Evolutionary conservation across 495 filamentous ascomycete genomes (phyloP).

Genomic region (Daldinia caldariorum): DNA sequence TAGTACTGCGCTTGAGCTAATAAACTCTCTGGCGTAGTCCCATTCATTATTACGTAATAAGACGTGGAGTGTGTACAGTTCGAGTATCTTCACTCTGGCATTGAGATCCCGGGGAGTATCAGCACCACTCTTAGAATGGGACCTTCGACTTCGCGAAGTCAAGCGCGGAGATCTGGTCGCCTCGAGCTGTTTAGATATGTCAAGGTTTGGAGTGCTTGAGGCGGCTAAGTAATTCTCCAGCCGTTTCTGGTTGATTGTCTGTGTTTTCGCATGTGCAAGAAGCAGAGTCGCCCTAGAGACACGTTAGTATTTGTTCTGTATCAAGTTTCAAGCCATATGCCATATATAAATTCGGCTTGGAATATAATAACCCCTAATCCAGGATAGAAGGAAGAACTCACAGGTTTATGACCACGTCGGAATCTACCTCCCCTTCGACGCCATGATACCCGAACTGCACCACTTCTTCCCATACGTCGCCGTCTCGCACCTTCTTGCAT

Average conservation of each 20-base stretch:
- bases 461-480: conserved; percentile 91
- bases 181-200: conserved; percentile 68
- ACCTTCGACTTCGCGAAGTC: conserved; percentile 45
- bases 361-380: not conserved
- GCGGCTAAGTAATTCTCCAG: conserved; percentile 92
- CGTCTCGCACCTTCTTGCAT: conserved; percentile 81
- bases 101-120: conserved; percentile 80
- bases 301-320: conserved; percentile 14
- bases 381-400: conserved; percentile 52
- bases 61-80: conserved; percentile 93
- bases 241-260: conserved; percentile 82
- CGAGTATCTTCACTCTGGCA: conserved; percentile 84
- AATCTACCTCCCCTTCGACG: conserved; percentile 87
- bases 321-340: not conserved
- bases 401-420: conserved; percentile 94
- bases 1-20: conserved; percentile 80
- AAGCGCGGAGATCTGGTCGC: conserved; percentile 40
- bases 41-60: conserved; percentile 91
- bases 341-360: not conserved
- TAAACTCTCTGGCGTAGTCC: conserved; percentile 93
- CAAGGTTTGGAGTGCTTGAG: conserved; percentile 72
- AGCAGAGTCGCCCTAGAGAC: conserved; percentile 77
- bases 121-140: conserved; percentile 62
- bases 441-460: conserved; percentile 86
- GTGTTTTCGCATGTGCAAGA: conserved; percentile 83